Conservation (phyloP, 495 filamentous ascomycete species). For the Peziza echinospora region DNA sequence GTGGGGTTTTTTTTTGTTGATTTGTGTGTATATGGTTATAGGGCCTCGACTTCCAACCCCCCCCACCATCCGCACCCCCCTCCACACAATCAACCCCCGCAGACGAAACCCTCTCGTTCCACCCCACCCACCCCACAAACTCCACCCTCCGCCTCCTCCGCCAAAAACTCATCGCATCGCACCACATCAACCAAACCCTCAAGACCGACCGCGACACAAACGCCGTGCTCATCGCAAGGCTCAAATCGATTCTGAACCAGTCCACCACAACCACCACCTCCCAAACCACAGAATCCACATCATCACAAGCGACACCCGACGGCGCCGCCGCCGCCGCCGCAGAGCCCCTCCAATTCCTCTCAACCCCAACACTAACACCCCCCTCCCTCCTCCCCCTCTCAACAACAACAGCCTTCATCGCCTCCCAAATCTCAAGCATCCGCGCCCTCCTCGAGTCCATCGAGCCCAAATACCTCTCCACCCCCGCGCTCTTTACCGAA, state of each 20-base stretch:
- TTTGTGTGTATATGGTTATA: slow-evolving; percentile 8
- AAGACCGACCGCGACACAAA: slow-evolving; percentile 58
- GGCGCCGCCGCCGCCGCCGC: too few species aligned
- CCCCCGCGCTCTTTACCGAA: slow-evolving; percentile 20
- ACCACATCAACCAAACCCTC: slow-evolving; percentile 54
- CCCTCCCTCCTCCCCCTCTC: not conserved
- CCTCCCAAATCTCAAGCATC: slow-evolving; percentile 62
- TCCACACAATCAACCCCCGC: slow-evolving; percentile 4
- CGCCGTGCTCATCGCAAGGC: slow-evolving; percentile 40
- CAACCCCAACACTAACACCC: slow-evolving; percentile 16
- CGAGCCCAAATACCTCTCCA: slow-evolving; percentile 36
- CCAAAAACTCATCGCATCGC: slow-evolving; percentile 57
- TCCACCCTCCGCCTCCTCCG: slow-evolving; percentile 42
- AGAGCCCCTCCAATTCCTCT: slow-evolving; percentile 29
- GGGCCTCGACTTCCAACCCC: slow-evolving; percentile 9
- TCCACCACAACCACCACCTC: slow-evolving; percentile 4
- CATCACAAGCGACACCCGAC: too few species aligned
- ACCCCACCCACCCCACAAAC: slow-evolving; percentile 33
- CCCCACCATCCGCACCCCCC: slow-evolving; percentile 2
- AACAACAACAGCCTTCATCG: slow-evolving; percentile 46
- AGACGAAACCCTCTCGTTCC: slow-evolving; percentile 13
- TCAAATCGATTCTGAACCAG: slow-evolving; percentile 26
- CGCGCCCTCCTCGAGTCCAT: slow-evolving; percentile 42
- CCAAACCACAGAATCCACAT: too few species aligned
- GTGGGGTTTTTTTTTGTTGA: slow-evolving; percentile 20